Evolutionary conservation across 176 grass and related monocot species (phyloP).

Genomic region (Chrysopogon serrulatus): DNA sequence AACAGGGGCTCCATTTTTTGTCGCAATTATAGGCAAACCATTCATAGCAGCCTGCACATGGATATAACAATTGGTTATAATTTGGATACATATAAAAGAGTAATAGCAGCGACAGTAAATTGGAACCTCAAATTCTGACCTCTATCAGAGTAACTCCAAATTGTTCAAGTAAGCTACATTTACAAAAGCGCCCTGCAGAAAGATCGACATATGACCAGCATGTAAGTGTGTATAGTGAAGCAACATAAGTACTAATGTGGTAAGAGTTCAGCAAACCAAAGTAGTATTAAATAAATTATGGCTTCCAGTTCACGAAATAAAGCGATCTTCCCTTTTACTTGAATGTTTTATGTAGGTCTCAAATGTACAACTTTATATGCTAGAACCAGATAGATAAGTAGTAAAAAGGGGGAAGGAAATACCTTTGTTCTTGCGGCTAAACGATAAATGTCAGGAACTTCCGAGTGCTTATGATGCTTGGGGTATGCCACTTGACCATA

Average conservation of each 20-base stretch:
- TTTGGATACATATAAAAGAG: constrained; percentile 6
- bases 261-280: not conserved
- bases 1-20: constrained; percentile 84
- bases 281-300: not conserved
- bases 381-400: constrained; percentile 13
- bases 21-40: constrained; percentile 69
- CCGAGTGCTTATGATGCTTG: constrained; percentile 76
- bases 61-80: constrained; percentile 3
- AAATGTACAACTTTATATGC: not conserved
- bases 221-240: not conserved
- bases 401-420: constrained; percentile 15
- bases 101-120: not conserved
- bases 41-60: constrained; percentile 63
- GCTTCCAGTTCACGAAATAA: constrained; percentile 14
- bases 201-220: constrained; percentile 22
- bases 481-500: constrained; percentile 91
- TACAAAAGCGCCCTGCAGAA: constrained; percentile 71
- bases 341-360: not conserved
- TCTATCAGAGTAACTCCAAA: constrained; percentile 80
- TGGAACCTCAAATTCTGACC: constrained; percentile 32
- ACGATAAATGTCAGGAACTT: constrained; percentile 81
- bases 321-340: not conserved
- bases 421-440: constrained; percentile 82
- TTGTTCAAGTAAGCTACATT: constrained; percentile 76
- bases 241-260: not conserved